These are phyloP conservation scores for Diaporthe sp. DNA, from an alignment of 2,329 filamentous ascomycete species.

Conservation along the genomic window DNA sequence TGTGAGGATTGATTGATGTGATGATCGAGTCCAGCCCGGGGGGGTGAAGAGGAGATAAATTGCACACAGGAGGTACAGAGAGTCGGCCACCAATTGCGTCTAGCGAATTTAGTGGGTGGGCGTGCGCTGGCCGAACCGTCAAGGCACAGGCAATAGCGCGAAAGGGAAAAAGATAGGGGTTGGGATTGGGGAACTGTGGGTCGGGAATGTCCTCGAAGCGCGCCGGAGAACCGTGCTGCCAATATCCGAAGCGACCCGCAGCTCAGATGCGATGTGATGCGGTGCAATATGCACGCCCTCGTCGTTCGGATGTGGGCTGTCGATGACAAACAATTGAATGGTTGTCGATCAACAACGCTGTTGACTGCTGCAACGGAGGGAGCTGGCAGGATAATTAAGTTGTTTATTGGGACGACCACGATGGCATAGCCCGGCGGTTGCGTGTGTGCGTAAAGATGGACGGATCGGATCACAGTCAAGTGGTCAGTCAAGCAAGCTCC, in stretches of 20 bases:
- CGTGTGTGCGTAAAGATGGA: conserved; percentile 40
- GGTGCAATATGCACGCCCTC: conserved; percentile 12
- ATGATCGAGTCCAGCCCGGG: conserved; percentile 44
- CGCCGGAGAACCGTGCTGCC: conserved; percentile 37
- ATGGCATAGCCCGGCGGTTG: conserved; percentile 41
- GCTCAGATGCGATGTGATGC: conserved; percentile 17
- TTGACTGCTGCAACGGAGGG: conserved; percentile 22
- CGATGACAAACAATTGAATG: conserved; percentile 41
- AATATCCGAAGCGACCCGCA: conserved; percentile 41
- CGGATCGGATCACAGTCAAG: conserved; percentile 48
- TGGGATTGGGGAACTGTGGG: conserved; percentile 41
- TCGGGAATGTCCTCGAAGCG: conserved; percentile 37
- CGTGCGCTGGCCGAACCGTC: conserved; percentile 43
- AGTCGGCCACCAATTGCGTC: conserved; percentile 41
- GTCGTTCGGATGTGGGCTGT: conserved; percentile 27
- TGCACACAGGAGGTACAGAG: conserved; percentile 32
- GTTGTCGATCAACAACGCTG: conserved; percentile 41
- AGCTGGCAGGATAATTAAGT: conserved; percentile 54
- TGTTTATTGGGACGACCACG: conserved; percentile 57
- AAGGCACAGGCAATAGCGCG: conserved; percentile 42
- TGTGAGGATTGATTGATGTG: conserved; percentile 26
- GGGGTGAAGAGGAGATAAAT: conserved; percentile 38
- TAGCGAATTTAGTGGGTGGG: conserved; percentile 43
- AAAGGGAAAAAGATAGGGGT: conserved; percentile 41
- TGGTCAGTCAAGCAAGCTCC: conserved; percentile 48